Percentiles rank a stretch among this genome's conserved stretches.
Conservation (phyloP, 1,284 basidiomycete genomes). For the Cryptococcus sp. region DNA sequence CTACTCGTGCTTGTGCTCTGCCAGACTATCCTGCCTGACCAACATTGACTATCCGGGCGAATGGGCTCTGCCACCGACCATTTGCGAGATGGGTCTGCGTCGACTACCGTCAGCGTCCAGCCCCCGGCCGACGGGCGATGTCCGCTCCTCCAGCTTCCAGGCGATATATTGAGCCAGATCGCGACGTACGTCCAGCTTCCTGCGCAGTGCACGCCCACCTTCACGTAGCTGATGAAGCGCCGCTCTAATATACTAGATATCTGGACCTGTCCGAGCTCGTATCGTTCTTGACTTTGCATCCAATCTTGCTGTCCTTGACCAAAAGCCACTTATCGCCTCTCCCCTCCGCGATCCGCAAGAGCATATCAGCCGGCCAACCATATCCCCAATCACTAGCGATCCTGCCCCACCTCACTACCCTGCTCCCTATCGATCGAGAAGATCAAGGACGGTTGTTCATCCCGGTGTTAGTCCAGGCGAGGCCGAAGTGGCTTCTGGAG, state of each 20-base stretch:
- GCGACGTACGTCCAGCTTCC: constrained; percentile 27
- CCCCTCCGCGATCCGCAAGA: constrained; percentile 23
- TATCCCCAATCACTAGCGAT: constrained; percentile 39
- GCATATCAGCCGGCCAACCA: constrained; percentile 28
- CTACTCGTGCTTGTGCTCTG: background rate
- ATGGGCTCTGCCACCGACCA: too few species aligned
- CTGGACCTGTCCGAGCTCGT: constrained; percentile 37
- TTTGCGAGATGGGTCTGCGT: too few species aligned
- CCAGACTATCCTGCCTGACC: too few species aligned
- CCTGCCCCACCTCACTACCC: constrained; percentile 38
- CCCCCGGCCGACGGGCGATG: constrained; percentile 11
- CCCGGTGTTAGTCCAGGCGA: constrained; percentile 38
- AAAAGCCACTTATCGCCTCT: constrained; percentile 41
- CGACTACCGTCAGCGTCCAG: constrained; percentile 1
- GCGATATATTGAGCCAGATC: constrained; percentile 43
- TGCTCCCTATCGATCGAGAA: constrained; percentile 26
- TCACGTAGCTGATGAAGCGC: background rate
- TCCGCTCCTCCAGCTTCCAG: constrained; percentile 38
- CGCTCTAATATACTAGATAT: constrained; percentile 21
- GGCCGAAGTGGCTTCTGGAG: constrained; percentile 48
- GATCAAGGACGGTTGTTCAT: constrained; percentile 27
- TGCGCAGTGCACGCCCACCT: background rate
- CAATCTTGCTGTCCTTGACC: constrained; percentile 33
- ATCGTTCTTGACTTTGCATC: constrained; percentile 37
- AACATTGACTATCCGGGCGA: too few species aligned